Conservation (phyloP, 768 basidiomycete genomes). For the Coprinellus micaceus region DNA sequence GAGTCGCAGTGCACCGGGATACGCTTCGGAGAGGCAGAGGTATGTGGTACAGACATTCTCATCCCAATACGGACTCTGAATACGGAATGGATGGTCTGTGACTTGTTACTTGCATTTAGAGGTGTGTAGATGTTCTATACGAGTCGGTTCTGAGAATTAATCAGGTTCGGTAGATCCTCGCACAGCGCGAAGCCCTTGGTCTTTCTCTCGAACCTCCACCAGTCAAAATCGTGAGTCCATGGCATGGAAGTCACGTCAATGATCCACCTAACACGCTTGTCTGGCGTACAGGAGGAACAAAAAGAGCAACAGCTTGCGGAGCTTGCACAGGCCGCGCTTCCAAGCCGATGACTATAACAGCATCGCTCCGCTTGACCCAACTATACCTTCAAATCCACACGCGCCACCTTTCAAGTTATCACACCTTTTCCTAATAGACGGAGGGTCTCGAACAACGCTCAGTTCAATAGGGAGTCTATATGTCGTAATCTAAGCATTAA, state of each 20-base stretch:
- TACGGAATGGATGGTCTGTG: too few species aligned
- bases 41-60: conserved; percentile 26
- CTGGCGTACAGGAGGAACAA: conserved; percentile 31
- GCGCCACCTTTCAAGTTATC: too few species aligned
- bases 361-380: background rate
- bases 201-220: conserved; percentile 17
- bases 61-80: too few species aligned
- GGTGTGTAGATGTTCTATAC: too few species aligned
- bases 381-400: background rate
- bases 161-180: conserved; percentile 26
- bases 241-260: background rate
- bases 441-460: background rate
- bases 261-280: too few species aligned
- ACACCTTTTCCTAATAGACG: background rate
- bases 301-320: conserved; percentile 38
- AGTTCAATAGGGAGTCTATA: background rate
- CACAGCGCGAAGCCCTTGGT: conserved; percentile 27
- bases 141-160: too few species aligned
- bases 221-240: conserved; percentile 28
- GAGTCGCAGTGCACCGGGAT: conserved; percentile 49
- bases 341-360: conserved; percentile 10
- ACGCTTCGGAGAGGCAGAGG: conserved; percentile 55
- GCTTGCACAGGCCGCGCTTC: conserved; percentile 35
- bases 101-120: too few species aligned
- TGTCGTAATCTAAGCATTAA: background rate